Conservation (phyloP, 2,329 filamentous ascomycete species). For the Sphaerulina musiva region DNA sequence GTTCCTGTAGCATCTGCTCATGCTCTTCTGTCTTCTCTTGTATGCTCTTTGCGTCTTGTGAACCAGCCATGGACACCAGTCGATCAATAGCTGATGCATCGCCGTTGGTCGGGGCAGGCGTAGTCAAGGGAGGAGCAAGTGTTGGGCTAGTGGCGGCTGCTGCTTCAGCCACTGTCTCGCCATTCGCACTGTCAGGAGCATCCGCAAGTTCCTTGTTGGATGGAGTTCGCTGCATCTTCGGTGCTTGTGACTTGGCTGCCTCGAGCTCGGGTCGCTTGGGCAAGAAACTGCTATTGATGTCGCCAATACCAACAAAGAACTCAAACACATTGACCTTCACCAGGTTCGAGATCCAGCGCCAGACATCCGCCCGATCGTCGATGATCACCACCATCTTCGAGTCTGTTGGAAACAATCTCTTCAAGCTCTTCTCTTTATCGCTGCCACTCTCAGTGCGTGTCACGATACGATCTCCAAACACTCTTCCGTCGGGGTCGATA, state of each 20-base stretch:
- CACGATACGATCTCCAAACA: constrained; percentile 91
- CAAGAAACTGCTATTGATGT: constrained; percentile 96
- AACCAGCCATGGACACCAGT: constrained; percentile 67
- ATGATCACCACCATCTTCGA: constrained; percentile 99
- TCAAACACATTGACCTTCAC: constrained; percentile 94
- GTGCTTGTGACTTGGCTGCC: constrained; percentile 23
- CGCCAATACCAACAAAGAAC: constrained; percentile 95
- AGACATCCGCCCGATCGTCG: constrained; percentile 92
- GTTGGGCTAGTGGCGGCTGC: constrained; percentile 8
- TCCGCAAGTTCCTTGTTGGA: constrained; percentile 15
- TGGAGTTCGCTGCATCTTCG: constrained; percentile 17
- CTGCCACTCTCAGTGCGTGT: constrained; percentile 96
- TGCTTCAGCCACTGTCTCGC: not conserved
- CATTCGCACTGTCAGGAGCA: constrained; percentile 1
- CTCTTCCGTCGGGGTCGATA: constrained; percentile 79
- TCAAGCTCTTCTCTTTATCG: constrained; percentile 81
- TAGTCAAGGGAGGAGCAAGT: constrained; percentile 10
- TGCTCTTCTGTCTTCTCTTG: constrained; percentile 77
- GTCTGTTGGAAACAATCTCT: constrained; percentile 88
- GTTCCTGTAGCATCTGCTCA: constrained; percentile 78
- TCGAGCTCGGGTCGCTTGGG: constrained; percentile 60
- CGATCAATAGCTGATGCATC: constrained; percentile 61
- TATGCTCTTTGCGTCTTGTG: constrained; percentile 60
- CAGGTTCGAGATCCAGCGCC: constrained; percentile 86
- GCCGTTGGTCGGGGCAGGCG: constrained; percentile 31